A percentile compares a stretch with the other conserved stretches of the same genome.
phyloP scores from a whole-genome alignment of 2,329 filamentous ascomycete species.

The Aspergillus pseudoterreus region DNA sequence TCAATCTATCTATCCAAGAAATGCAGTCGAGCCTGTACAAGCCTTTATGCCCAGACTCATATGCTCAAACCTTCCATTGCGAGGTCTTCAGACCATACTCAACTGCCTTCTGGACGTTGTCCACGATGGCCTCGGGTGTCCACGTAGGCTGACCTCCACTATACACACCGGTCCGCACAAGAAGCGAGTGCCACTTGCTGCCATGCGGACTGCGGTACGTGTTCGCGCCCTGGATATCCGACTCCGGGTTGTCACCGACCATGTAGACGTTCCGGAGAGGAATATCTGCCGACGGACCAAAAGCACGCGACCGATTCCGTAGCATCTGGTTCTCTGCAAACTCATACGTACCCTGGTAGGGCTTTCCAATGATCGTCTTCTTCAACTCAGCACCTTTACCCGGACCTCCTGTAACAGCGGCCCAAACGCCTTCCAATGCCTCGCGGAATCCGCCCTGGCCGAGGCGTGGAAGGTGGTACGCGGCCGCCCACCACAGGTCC shows the following conservation, averaged over 20 bases:
- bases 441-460: conserved; percentile 89
- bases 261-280: conserved; percentile 80
- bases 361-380: conserved; percentile 77
- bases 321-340: conserved; percentile 76
- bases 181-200: conserved; percentile 71
- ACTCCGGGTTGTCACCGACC: conserved; percentile 87
- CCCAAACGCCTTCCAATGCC: conserved; percentile 77
- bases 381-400: conserved; percentile 53
- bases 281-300: conserved; percentile 34
- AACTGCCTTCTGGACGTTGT: conserved; percentile 74
- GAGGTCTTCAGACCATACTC: conserved; percentile 66
- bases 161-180: conserved; percentile 81
- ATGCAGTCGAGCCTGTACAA: not conserved
- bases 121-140: conserved; percentile 62
- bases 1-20: not conserved
- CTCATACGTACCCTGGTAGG: conserved; percentile 69
- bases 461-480: conserved; percentile 78
- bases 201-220: conserved; percentile 63
- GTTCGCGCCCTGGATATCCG: conserved; percentile 86
- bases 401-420: conserved; percentile 60
- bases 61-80: conserved; percentile 28
- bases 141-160: conserved; percentile 54
- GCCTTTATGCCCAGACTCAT: not conserved
- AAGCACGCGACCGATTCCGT: conserved; percentile 53
- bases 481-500: conserved; percentile 84